phyloP scores from a whole-genome alignment of 106 monocot genomes.

The Dendrobium catenatum region DNA sequence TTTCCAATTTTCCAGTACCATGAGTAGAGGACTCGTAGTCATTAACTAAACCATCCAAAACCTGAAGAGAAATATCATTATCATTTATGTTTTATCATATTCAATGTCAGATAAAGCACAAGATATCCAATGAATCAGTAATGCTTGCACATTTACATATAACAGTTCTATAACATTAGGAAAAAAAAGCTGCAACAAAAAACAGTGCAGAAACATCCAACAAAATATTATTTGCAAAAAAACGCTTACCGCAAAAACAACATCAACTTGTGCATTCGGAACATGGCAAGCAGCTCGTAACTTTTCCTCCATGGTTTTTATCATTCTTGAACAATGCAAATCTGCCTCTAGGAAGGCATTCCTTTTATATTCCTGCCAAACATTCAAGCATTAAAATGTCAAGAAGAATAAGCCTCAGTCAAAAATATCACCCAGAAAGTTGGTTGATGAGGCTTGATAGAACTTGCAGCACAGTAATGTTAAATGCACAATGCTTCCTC shows the following conservation, averaged over 20 bases:
- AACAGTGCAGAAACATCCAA: no score
- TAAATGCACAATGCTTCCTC: no score
- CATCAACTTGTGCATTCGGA: constrained; percentile 60
- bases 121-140: no score
- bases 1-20: constrained; percentile 83
- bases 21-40: constrained; percentile 57
- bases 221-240: background rate
- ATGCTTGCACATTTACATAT: no score
- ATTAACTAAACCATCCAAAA: constrained; percentile 44
- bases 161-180: no score
- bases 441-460: no score
- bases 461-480: no score
- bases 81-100: background rate
- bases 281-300: constrained; percentile 61
- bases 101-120: no score
- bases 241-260: constrained; percentile 42
- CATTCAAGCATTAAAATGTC: background rate
- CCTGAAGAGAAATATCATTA: constrained; percentile 24
- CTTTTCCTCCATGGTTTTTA: constrained; percentile 75
- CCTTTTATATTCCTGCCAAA: constrained; percentile 64
- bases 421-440: no score
- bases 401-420: no score
- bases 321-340: constrained; percentile 49
- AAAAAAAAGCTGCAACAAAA: no score
- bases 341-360: constrained; percentile 77